phyloP scores from a whole-genome alignment of 2,329 filamentous ascomycete genomes.

The Septoria petroselini region DNA sequence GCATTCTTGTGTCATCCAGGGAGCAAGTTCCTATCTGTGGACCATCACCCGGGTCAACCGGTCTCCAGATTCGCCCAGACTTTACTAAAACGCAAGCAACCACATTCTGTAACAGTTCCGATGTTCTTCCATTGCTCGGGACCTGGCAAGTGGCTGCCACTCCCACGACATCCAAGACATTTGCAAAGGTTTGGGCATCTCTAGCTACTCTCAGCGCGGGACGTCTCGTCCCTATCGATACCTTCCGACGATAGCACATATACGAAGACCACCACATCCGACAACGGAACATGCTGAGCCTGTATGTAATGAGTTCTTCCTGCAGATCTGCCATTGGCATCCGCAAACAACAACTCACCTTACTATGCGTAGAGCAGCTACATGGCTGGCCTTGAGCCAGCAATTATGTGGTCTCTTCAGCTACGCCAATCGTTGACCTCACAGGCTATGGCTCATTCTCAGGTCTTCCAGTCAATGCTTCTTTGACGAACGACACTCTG shows the following conservation, averaged over 20 bases:
- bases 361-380: conserved; percentile 12
- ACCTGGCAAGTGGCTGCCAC: neutral
- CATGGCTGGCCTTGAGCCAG: conserved; percentile 33
- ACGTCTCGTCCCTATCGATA: neutral
- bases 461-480: conserved; percentile 19
- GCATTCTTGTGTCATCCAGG: no score
- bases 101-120: neutral
- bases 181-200: neutral
- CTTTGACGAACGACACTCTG: conserved; percentile 19
- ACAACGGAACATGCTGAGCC: conserved; percentile 12
- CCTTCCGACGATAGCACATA: conserved; percentile 7
- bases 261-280: neutral
- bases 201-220: neutral
- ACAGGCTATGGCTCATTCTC: conserved; percentile 20
- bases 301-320: conserved; percentile 2
- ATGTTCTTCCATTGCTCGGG: conserved; percentile 2
- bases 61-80: conserved; percentile 4
- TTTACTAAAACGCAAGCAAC: neutral
- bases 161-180: neutral
- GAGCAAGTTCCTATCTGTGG: neutral
- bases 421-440: conserved; percentile 15
- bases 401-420: conserved; percentile 14
- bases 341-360: neutral
- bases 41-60: no score
- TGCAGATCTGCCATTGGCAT: neutral